Evolutionary conservation across 495 filamentous ascomycete species (phyloP).

Genomic region (Jackrogersella multiformis): DNA sequence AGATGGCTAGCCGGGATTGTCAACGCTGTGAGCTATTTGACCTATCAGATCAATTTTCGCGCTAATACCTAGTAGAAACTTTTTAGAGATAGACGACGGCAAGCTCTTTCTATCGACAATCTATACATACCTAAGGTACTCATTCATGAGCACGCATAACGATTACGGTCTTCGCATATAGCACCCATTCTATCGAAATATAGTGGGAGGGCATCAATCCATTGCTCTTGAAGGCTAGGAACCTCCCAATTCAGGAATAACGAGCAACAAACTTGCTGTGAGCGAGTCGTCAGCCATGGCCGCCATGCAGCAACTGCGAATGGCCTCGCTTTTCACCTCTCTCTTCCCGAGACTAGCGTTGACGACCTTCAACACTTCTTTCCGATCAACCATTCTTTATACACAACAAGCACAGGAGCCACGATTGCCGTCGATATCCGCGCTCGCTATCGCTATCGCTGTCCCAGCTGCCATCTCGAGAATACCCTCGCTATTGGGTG

Average conservation of each 20-base stretch:
- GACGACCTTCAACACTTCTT: constrained; percentile 50
- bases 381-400: constrained; percentile 51
- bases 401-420: constrained; percentile 48
- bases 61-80: constrained; percentile 38
- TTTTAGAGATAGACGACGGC: constrained; percentile 24
- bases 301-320: constrained; percentile 51
- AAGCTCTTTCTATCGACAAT: constrained; percentile 23
- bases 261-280: neutral
- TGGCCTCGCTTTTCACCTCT: constrained; percentile 50
- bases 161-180: neutral
- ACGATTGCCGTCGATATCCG: constrained; percentile 56
- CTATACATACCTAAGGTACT: neutral
- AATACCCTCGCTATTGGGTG: constrained; percentile 66
- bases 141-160: neutral
- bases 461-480: constrained; percentile 64
- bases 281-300: constrained; percentile 50
- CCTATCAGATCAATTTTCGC: constrained; percentile 22
- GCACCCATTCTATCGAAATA: neutral
- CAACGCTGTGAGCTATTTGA: constrained; percentile 3
- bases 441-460: constrained; percentile 53
- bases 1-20: constrained; percentile 24
- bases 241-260: neutral
- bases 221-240: neutral
- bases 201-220: too few relatives aligned
- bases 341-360: constrained; percentile 51